Base-by-base conservation (phyloP, 179 eudicot genomes). In the Gypsophila paniculata region DNA sequence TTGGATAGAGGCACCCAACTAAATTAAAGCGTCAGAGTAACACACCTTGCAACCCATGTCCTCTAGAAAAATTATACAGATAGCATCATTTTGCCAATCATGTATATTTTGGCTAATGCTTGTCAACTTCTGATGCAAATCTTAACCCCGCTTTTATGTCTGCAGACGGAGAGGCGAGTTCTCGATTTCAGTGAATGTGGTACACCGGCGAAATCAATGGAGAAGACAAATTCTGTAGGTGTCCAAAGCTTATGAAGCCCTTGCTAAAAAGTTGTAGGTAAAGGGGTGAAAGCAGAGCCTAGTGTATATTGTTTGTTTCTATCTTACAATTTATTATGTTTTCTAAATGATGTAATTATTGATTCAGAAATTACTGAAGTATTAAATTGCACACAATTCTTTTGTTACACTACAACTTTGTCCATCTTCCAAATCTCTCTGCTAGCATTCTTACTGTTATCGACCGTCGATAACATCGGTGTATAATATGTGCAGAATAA, bases 161-260 rank as follows among this genome's bases (percentile, higher is more conserved):
- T 32, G 8, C 91, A 93, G 96, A 70, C 74, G 0, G 98, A 92
- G 82, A 53, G 94, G 38, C 95, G 98, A 4, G 79, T 82, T 9
- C 87, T 93, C 23, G 98, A 93, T 80, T 91, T 93, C 78, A 93
- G 96, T 51, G 96, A 91, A 69, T 93, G 96, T 59, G 96, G 76
- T 26, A 82, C 89, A 32, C 98, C 98, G 19, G 77, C 65, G 23
- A 88, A 82, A 61, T 75, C 74, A 60, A 29, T 48, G 61, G 84
- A 75, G 71, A 78, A 68, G 63, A 77, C 73, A 36, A 79, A 75
- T 61, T 18, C 46, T 54, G 75, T 82, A 25, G 58, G 76, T 39
- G 57, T 71, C 61, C 73, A 69, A 36, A 78, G 82, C 52, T 82
- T 74, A 58, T 76, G 83, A 7, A 87, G 89, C 76, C 92, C 97